A percentile compares a stretch with the other conserved stretches of the same genome.
Evolutionary conservation across 495 filamentous ascomycete genomes (phyloP).

Genomic region (Tuber umbilicatum): DNA sequence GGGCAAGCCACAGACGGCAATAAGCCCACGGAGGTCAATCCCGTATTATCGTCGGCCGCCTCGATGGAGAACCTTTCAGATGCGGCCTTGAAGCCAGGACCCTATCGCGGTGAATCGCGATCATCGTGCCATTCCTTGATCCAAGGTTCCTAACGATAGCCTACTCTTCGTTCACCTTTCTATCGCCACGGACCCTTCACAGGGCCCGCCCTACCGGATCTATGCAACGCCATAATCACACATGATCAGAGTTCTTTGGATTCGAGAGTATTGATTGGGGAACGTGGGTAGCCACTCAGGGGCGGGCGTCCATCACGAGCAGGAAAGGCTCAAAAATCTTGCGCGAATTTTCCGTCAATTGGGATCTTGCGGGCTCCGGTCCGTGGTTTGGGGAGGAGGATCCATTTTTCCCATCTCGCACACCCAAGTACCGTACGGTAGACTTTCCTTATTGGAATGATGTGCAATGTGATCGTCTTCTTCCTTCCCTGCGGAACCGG

Average conservation of each 20-base stretch:
- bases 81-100: background rate
- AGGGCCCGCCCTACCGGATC: background rate
- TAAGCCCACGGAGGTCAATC: background rate
- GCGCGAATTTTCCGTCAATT: constrained; percentile 6
- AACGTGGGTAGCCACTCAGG: background rate
- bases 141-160: background rate
- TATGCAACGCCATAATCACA: background rate
- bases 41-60: background rate
- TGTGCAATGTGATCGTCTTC: background rate
- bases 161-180: background rate
- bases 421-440: background rate
- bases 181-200: background rate
- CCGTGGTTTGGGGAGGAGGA: background rate
- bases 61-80: background rate
- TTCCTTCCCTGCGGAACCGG: background rate
- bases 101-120: background rate
- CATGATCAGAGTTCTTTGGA: background rate
- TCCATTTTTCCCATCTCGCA: background rate
- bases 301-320: background rate
- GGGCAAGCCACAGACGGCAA: background rate
- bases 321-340: background rate
- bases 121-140: background rate
- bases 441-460: background rate
- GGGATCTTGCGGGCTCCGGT: background rate
- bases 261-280: background rate